Evolutionary conservation across 73 alveolate species (phyloP), one percentile per base, ranked within the genome.

Genomic region (Symbiodinium natans): DNA sequence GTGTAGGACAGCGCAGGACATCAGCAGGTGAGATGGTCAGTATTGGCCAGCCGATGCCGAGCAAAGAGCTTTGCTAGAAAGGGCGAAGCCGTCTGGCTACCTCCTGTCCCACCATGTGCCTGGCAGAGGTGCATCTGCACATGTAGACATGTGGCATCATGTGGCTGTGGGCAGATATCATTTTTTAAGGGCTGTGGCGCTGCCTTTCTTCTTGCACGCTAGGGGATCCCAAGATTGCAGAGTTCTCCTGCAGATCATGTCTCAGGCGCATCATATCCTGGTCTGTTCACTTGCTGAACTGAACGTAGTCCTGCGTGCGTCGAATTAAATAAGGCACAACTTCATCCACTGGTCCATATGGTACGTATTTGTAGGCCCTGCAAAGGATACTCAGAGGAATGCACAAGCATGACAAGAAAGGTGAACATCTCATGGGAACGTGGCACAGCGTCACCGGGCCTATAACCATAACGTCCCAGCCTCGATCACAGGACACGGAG

Each of bases 281-380:
- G 63, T 10, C 17, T 48, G 63, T 48, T 8, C 23, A 17, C 8
- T 10, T 48, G n/a, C n/a, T n/a, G n/a, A n/a, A n/a, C 59, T 9
- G 11, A 31, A 31, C 48, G 92, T 95, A 46, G 94, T 99, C 99
- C 99, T 98, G 98, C 29, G 99, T 99, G 73, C 99, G 98, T 83
- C 99, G 98, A 39, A 99, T 98, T 52, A 99, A 86, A 54, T 99
- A 99, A 2, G 99, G 99, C 99, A 99, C 99, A 21, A 99, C 99
- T 74, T 98, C 98, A 27, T 99, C 99, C 21, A 99, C 99, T 10
- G 99, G 99, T 59, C 99, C 99, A 74, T 92, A 99, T 2, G 99
- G 99, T 17, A 99, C 94, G 77, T 99, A 99, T 88, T 99, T 99
- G 86, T 77, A 82, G 36, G 99, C 99, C 63, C 89, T 93, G 86